Conservation (phyloP, 768 basidiomycete species). For the Ramaria rubella region DNA sequence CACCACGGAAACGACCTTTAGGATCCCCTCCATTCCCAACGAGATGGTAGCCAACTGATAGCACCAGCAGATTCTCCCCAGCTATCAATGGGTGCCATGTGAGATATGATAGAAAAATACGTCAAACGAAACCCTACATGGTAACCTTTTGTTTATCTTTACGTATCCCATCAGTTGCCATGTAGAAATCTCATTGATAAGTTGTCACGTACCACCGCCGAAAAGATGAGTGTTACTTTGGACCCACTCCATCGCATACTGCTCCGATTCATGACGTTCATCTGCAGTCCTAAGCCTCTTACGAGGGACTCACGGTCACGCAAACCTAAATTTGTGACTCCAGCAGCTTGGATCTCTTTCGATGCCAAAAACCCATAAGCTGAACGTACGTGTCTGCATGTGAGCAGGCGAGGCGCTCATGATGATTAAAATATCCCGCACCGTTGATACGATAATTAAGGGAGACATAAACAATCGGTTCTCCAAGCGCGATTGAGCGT, state of each 20-base stretch:
- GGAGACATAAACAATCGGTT: slow-evolving; percentile 34
- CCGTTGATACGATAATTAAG: slow-evolving; percentile 35
- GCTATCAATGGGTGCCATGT: slow-evolving; percentile 23
- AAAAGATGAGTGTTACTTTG: slow-evolving; percentile 29
- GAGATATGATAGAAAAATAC: not conserved
- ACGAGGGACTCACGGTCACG: slow-evolving; percentile 13
- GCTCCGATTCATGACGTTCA: not conserved
- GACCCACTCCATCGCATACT: slow-evolving; percentile 31
- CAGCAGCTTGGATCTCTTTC: slow-evolving; percentile 10
- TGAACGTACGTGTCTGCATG: not conserved
- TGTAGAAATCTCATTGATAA: too few species aligned
- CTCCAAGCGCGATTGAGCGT: slow-evolving; percentile 23
- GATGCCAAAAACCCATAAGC: slow-evolving; percentile 15
- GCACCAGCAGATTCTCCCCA: slow-evolving; percentile 57
- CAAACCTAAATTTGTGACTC: slow-evolving; percentile 15
- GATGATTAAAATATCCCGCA: slow-evolving; percentile 19
- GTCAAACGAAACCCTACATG: not conserved
- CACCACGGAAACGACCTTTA: slow-evolving; percentile 42
- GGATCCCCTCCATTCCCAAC: slow-evolving; percentile 38
- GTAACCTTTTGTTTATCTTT: slow-evolving; percentile 2
- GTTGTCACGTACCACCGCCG: slow-evolving; percentile 34
- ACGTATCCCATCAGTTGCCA: too few species aligned
- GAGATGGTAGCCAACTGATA: slow-evolving; percentile 47
- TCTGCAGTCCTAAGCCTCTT: not conserved
- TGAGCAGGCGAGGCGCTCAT: too few species aligned